Percentiles rank a stretch among this genome's conserved stretches.
Evolutionary conservation across 2,329 filamentous ascomycete genomes (phyloP).

Genomic region (Apiospora aurea): DNA sequence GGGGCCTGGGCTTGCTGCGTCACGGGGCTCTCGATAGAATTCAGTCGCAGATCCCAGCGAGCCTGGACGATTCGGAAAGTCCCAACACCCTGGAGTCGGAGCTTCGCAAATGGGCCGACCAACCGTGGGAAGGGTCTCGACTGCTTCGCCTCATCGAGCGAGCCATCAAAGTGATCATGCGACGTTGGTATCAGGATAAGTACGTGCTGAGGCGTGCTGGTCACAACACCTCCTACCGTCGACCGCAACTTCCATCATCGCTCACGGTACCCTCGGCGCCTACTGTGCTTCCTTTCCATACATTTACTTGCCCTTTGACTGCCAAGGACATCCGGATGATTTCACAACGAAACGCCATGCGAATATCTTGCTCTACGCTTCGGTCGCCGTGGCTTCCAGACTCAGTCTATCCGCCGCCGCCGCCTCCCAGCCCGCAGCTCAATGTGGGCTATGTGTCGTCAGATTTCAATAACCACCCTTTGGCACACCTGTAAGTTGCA

Average conservation of each 20-base stretch:
- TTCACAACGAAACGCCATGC: constrained; percentile 90
- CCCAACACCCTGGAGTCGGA: constrained; percentile 43
- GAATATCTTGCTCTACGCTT: constrained; percentile 91
- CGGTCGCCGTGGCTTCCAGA: constrained; percentile 84
- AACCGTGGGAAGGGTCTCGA: constrained; percentile 88
- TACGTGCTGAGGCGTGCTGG: constrained; percentile 69
- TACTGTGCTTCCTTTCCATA: constrained; percentile 96
- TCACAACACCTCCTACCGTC: constrained; percentile 63
- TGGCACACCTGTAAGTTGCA: constrained; percentile 78
- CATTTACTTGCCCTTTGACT: constrained; percentile 92
- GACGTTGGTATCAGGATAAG: constrained; percentile 88
- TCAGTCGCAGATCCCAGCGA: constrained; percentile 50
- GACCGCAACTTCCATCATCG: constrained; percentile 75
- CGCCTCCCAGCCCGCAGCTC: constrained; percentile 81
- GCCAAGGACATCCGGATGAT: constrained; percentile 92
- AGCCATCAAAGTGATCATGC: constrained; percentile 76
- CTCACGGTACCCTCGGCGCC: constrained; percentile 86
- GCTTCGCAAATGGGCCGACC: constrained; percentile 69
- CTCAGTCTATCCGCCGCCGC: constrained; percentile 83
- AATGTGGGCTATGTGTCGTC: constrained; percentile 96
- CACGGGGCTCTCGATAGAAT: constrained; percentile 60
- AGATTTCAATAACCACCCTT: constrained; percentile 97
- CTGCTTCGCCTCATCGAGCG: constrained; percentile 86
- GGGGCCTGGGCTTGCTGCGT: constrained; percentile 78
- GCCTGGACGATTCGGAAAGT: constrained; percentile 29